A percentile compares a stretch with the other conserved stretches of the same genome.
These are phyloP conservation scores for Salvia miltiorrhiza DNA, from an alignment of 257 asterid genomes.

Conservation along the genomic window DNA sequence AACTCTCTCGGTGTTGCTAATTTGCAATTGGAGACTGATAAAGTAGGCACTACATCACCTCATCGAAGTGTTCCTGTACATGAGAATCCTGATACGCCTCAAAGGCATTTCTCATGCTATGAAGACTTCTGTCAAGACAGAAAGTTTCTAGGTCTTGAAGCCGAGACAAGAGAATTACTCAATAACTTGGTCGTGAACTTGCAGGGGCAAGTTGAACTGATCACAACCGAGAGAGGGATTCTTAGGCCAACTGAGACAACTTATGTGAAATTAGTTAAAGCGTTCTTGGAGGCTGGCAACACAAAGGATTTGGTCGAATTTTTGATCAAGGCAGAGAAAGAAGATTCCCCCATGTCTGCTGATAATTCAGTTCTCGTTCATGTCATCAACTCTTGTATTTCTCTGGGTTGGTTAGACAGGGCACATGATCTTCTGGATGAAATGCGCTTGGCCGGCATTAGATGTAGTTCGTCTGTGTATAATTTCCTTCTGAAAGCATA, in stretches of 20 bases:
- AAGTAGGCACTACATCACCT: conserved; percentile 17
- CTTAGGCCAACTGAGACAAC: conserved; percentile 80
- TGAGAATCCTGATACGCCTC: conserved; percentile 12
- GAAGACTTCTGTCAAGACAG: conserved; percentile 62
- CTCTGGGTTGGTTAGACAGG: conserved; percentile 78
- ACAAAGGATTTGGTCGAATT: conserved; percentile 72
- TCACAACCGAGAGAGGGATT: conserved; percentile 74
- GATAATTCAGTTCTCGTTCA: conserved; percentile 61
- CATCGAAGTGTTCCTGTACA: conserved; percentile 21
- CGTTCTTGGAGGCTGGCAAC: conserved; percentile 67
- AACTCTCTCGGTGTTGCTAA: conserved; percentile 62
- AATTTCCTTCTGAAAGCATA: conserved; percentile 76
- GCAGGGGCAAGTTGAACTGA: conserved; percentile 63
- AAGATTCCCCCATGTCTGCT: conserved; percentile 59
- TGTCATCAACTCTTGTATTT: conserved; percentile 73
- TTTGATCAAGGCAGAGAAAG: conserved; percentile 59
- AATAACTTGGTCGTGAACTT: conserved; percentile 48
- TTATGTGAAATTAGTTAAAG: conserved; percentile 69
- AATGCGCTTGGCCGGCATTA: conserved; percentile 81
- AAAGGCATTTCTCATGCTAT: conserved; percentile 28
- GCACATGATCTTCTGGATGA: conserved; percentile 95
- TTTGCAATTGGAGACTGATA: conserved; percentile 38
- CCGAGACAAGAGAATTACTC: conserved; percentile 61
- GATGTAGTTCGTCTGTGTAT: conserved; percentile 62
- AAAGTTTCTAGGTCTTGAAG: conserved; percentile 50